Conservation (phyloP, 257 asterid species). For the Asclepias syriaca region DNA sequence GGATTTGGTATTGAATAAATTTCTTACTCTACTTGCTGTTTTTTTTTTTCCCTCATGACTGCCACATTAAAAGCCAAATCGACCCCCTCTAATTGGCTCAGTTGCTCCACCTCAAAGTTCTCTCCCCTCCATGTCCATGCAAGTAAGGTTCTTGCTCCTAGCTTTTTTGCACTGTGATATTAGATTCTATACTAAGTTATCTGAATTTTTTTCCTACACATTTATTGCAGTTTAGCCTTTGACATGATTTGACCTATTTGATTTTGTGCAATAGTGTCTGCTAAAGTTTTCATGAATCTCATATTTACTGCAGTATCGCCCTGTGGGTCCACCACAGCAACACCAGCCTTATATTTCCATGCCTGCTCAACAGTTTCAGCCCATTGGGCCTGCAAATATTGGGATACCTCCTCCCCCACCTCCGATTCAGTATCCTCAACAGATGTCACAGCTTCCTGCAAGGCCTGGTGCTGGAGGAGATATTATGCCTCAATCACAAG, state of each 20-base stretch:
- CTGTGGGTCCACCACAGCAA: constrained; percentile 56
- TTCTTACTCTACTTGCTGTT: not conserved
- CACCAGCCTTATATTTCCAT: constrained; percentile 52
- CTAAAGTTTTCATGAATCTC: not conserved
- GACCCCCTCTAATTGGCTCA: constrained; percentile 54
- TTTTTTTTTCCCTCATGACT: constrained; percentile 17
- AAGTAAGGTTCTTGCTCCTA: constrained; percentile 42
- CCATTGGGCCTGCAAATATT: constrained; percentile 48
- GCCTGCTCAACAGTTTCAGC: constrained; percentile 69
- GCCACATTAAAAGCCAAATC: constrained; percentile 46
- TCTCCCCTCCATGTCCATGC: constrained; percentile 68
- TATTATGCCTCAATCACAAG: constrained; percentile 51
- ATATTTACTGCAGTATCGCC: constrained; percentile 49
- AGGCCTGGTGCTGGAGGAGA: constrained; percentile 49
- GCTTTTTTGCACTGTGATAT: not conserved
- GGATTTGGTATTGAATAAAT: not conserved
- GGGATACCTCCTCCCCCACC: constrained; percentile 65
- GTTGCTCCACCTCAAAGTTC: constrained; percentile 59
- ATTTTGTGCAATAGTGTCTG: not conserved
- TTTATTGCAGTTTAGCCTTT: constrained; percentile 8
- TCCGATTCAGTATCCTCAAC: constrained; percentile 59
- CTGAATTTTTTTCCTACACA: not conserved
- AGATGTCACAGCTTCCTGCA: constrained; percentile 46
- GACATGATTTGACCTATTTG: not conserved
- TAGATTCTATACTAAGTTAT: constrained; percentile 13